Base-by-base conservation (phyloP, 495 filamentous ascomycete species). In the Thozetella sp. region DNA sequence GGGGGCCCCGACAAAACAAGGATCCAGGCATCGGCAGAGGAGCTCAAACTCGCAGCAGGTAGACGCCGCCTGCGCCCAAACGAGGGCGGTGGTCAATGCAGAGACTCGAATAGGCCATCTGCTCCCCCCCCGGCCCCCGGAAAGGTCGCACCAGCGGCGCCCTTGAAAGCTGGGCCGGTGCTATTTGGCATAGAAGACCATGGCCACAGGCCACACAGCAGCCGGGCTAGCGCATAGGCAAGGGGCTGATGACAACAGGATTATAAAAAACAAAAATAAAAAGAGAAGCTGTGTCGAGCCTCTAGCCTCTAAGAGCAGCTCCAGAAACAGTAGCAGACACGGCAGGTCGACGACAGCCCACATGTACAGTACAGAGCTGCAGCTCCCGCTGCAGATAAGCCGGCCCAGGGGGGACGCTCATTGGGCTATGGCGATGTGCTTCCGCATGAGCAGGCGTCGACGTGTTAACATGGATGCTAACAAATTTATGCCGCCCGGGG, bases 401-500 rank as follows among this genome's bases (percentile, higher is more conserved):
- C 12, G 12, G 30, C 52, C 52, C 40, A 9, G 20, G 50, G 43
- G 43, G 50, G 56, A 58, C 58, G 12, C 9, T 20, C 43, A 48
- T 48, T 48, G 43, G 43, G 43, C n/a, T 48, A 6, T 4, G 56
- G 61, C 54, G 37, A 54, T 51, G 52, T 48, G 34, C 30, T 25
- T 22, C 24, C 56, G 55, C 59, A 61, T 56, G 54, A 55, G 56
- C 56, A 40, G 57, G 54, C 56, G 54, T 59, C 56, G 37, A 46
- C 63, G 40, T 34, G 54, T 60, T 51, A 65, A 59, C 55, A 61
- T 56, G 53, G 54, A 56, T 54, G 55, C 48, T 61, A 56, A 62
- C 46, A 53, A 30, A 56, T 61, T 55, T 51, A 64, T 64, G 58
- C 58, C 40, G 40, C 27, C 30, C 27, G 40, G 23, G 4, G 40